Evolutionary conservation across 2,329 filamentous ascomycete species (phyloP), one percentile per base, ranked within the genome.

Genomic region (Talaromyces sp.): DNA sequence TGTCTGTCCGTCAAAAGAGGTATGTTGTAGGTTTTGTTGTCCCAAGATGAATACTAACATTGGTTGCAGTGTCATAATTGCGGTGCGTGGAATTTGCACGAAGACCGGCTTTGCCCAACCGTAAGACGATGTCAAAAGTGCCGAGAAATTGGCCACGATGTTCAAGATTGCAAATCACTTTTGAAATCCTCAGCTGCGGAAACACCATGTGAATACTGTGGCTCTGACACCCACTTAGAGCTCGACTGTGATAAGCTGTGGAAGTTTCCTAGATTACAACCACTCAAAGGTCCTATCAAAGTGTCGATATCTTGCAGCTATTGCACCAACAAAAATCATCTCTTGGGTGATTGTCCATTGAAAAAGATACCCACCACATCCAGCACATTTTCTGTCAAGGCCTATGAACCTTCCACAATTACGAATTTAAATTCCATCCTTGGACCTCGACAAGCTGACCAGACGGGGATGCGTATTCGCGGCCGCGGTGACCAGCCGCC

Each of bases 131-230:
- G 78, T 65, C 68, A 73, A 55, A 86, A 84, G 68, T 91, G 89
- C 71, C 81, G 79, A 54, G 83, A 87, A 70, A 76, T 82, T 50
- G 88, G 88, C 10, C 89, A 91, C 67, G 66, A 68, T 56, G 72
- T 74, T 19, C 66, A 71, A 0, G 65, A 74, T 8, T 91, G 88
- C 68, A 67, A 72, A 1, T 84, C 88, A 63, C 84, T 85, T 62
- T 77, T 89, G 17, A 81, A 80, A 63, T 79, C 79, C 17, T 84
- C 87, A 59, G 79, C 80, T 27, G 59, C 64, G n/a, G 74, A 78
- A 24, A 75, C 82, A 53, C 80, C 81, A 2, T 91, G 89, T 69
- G 83, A 84, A 11, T 76, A 86, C 35, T 91, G 89, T 71, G 75
- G 75, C 43, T 80, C 80, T 7, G 64, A 68, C 3, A 77, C 81